phyloP scores from a whole-genome alignment of 2,329 filamentous ascomycete species.

The Aspergillus terreus region DNA sequence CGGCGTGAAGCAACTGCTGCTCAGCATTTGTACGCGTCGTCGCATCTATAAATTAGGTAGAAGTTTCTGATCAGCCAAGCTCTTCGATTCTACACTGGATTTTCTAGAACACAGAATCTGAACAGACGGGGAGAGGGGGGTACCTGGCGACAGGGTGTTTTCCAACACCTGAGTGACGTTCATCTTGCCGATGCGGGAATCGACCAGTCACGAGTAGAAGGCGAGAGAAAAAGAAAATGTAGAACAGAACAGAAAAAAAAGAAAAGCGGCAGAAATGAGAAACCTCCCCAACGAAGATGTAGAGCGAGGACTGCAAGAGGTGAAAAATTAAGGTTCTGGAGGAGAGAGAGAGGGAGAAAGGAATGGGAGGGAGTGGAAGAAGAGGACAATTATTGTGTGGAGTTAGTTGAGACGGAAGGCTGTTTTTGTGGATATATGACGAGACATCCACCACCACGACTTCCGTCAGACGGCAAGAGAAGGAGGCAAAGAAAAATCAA shows the following conservation, averaged over 20 bases:
- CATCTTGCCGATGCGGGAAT: constrained; percentile 57
- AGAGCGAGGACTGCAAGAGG: constrained; percentile 10
- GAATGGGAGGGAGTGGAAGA: background rate
- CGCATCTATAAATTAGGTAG: constrained; percentile 62
- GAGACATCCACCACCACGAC: constrained; percentile 32
- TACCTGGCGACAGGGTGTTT: constrained; percentile 93
- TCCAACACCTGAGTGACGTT: constrained; percentile 98
- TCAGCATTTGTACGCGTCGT: constrained; percentile 85
- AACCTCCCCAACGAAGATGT: constrained; percentile 6
- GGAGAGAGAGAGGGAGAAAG: background rate
- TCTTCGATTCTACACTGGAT: constrained; percentile 19
- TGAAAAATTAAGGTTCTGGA: background rate
- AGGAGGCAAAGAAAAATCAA: constrained; percentile 14
- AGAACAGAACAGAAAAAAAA: constrained; percentile 19
- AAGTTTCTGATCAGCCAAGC: constrained; percentile 5
- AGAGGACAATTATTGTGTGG: constrained; percentile 17
- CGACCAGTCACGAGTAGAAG: constrained; percentile 16
- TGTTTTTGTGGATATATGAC: constrained; percentile 41
- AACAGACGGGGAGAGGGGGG: background rate
- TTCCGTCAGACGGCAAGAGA: constrained; percentile 26
- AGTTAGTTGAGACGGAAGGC: constrained; percentile 24
- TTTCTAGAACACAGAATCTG: constrained; percentile 12
- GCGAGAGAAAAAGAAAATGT: constrained; percentile 15
- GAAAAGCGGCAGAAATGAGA: constrained; percentile 8
- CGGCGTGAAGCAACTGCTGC: constrained; percentile 87